These are phyloP conservation scores for Canavalia ensiformis DNA, from an alignment of 306 rosid genomes.

Conservation along the genomic window DNA sequence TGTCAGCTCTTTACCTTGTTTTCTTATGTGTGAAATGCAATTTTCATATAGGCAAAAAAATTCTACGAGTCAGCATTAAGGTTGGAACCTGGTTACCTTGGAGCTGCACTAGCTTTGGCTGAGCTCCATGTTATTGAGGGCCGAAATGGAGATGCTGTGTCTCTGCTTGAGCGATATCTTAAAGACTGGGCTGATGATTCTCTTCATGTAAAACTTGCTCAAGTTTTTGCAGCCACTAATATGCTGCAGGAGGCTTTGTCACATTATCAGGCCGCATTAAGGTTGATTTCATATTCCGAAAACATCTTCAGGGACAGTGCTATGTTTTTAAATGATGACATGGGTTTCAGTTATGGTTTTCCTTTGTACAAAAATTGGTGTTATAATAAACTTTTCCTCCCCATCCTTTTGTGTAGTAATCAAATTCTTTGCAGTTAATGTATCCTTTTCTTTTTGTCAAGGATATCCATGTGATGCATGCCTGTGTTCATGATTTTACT, in stretches of 20 bases:
- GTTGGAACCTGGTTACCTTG: conserved; percentile 98
- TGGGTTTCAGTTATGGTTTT: conserved; percentile 6
- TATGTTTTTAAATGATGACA: not conserved
- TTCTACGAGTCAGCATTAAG: conserved; percentile 99
- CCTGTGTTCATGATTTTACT: conserved; percentile 34
- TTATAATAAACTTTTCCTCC: not conserved
- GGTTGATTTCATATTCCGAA: conserved; percentile 58
- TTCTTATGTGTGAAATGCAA: conserved; percentile 41
- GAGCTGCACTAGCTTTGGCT: conserved; percentile 98
- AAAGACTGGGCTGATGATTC: conserved; percentile 99
- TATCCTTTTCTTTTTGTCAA: not conserved
- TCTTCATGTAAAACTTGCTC: conserved; percentile 97
- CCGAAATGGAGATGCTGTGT: conserved; percentile 92
- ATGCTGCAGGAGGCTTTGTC: conserved; percentile 93
- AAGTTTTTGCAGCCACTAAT: conserved; percentile 95
- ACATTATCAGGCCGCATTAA: conserved; percentile 96
- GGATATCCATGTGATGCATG: conserved; percentile 35
- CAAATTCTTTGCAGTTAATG: not conserved
- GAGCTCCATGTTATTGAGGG: conserved; percentile 99
- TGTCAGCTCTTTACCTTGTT: conserved; percentile 24
- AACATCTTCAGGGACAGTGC: conserved; percentile 10
- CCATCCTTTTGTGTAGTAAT: conserved; percentile 4
- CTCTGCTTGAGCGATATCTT: conserved; percentile 92
- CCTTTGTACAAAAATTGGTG: not conserved
- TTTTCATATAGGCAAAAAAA: conserved; percentile 81